Evolutionary conservation across 2,329 filamentous ascomycete genomes (phyloP), one percentile per base, ranked within the genome.

Genomic region (Lomentospora prolificans): DNA sequence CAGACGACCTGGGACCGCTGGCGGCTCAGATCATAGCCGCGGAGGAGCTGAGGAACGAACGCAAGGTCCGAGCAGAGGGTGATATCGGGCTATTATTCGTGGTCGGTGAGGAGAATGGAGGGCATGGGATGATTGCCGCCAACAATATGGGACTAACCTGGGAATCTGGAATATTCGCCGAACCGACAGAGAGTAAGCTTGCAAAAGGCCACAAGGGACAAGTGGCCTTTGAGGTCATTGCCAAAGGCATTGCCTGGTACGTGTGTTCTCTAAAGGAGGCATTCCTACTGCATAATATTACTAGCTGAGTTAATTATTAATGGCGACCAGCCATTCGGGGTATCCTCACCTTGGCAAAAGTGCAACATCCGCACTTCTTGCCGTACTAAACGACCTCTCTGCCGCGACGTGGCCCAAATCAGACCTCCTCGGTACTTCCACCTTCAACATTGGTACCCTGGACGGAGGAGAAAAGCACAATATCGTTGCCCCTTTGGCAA

Each of bases 141-240:
- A 63, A 69, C 46, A 63, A 69, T 27, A 65, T 70, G 24, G 69
- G 65, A 14, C 66, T 67, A 3, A 60, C 61, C 2, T 76, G 83
- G 22, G 78, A 85, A 30, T 82, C 89, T 3, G 84, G 89, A 63
- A 87, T 94, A 63, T 97, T 96, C 65, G 92, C 94, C 44, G 94
- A 99, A 67, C 92, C 92, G 0, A 99, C 94, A 0, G 90, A 95
- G 64, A 81, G 85, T 61, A 89, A 87, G 69, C 84, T 97, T 22
- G 90, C 90, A 0, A 85, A 88, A 56, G 94, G 92, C 2, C 92
- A 97, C 76, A 97, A 99, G 73, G 92, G 94, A 46, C 87, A 85
- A 57, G 67, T 90, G 3, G 78, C 79, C 48, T 86, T 90, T 64
- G 72, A 76, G 2, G 64, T 97, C 57, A 73, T 74, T 10, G 87